Conservation (phyloP, 1,284 basidiomycete species). For the Austropuccinia psidii region DNA sequence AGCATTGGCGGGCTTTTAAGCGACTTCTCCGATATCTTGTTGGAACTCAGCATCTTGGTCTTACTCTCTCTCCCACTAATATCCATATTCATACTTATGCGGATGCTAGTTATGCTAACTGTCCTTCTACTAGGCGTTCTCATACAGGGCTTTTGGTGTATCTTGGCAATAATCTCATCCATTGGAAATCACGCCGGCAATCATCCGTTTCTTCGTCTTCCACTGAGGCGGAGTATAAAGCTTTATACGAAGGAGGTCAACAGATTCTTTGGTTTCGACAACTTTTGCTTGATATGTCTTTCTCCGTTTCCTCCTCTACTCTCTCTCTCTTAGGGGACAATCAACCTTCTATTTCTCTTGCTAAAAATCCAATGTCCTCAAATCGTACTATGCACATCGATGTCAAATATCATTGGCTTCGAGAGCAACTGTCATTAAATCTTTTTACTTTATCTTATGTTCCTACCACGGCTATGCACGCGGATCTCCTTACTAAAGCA, state of each 20-base stretch:
- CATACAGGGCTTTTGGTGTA: no score
- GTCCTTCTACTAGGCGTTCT: no score
- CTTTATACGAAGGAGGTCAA: no score
- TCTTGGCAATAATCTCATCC: no score
- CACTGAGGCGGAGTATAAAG: no score
- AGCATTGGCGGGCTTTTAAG: no score
- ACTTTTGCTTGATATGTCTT: no score
- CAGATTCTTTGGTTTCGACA: no score
- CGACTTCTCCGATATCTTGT: not conserved
- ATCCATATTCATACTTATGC: not conserved
- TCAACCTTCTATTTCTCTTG: not conserved
- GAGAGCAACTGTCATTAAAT: not conserved
- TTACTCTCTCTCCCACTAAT: not conserved
- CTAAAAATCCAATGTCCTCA: not conserved
- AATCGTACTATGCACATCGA: not conserved
- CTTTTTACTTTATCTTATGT: not conserved
- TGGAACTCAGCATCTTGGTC: not conserved
- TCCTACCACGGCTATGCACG: not conserved
- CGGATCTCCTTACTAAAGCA: not conserved
- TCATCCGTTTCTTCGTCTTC: no score
- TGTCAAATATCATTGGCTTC: not conserved
- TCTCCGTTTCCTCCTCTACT: no score
- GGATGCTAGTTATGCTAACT: not conserved
- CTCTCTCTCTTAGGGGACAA: not conserved
- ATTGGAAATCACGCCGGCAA: no score